Conservation (phyloP, 495 filamentous ascomycete genomes). For the Astrocystis sublimbata region DNA sequence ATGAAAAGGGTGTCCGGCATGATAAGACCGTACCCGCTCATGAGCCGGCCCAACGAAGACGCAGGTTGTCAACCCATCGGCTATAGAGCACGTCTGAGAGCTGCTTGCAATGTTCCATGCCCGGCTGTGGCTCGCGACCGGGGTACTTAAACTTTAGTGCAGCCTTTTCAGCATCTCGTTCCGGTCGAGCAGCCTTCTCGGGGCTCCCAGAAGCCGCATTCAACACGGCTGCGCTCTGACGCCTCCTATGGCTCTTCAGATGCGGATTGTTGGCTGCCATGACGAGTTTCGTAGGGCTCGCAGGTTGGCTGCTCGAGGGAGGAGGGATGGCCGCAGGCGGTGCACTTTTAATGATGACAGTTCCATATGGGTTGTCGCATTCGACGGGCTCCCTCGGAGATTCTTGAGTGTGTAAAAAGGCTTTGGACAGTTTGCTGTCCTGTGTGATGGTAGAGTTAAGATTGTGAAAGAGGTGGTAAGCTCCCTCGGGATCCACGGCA, state of each 20-base stretch:
- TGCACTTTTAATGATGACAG: conserved; percentile 46
- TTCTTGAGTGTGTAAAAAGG: conserved; percentile 31
- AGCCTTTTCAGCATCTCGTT: conserved; percentile 48
- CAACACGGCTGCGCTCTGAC: conserved; percentile 59
- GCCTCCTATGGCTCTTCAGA: conserved; percentile 71
- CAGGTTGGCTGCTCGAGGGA: conserved; percentile 23
- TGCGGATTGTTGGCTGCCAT: conserved; percentile 84
- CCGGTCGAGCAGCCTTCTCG: conserved; percentile 21
- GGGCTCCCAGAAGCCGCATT: conserved; percentile 27
- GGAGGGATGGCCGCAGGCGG: conserved; percentile 20
- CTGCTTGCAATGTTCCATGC: conserved; percentile 90
- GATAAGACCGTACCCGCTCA: not conserved
- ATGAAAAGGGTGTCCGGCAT: not conserved
- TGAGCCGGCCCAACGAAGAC: conserved; percentile 66
- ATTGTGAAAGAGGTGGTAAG: conserved; percentile 75
- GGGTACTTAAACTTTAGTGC: conserved; percentile 50
- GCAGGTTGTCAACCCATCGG: conserved; percentile 84
- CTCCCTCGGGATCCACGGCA: conserved; percentile 85
- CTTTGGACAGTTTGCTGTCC: conserved; percentile 42
- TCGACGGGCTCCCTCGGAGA: conserved; percentile 20
- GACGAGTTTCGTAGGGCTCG: conserved; percentile 55
- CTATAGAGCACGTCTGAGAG: conserved; percentile 87
- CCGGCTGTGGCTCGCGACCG: conserved; percentile 55
- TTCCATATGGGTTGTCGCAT: conserved; percentile 43
- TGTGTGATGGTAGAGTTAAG: conserved; percentile 54